phyloP scores from a whole-genome alignment of 1,284 basidiomycete genomes.

The Boletellus dicymbophilus region DNA sequence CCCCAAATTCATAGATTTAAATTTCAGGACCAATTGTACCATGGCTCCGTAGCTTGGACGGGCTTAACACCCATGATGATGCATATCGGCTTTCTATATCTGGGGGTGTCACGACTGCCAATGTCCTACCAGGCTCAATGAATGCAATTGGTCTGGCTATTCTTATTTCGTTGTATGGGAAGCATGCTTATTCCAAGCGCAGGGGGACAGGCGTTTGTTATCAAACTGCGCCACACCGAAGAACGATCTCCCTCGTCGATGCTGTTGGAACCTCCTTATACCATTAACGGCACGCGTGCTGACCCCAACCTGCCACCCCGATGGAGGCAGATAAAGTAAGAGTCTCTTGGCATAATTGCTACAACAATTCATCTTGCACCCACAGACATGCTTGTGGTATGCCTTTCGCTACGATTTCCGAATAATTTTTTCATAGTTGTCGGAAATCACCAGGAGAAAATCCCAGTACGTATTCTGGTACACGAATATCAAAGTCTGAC shows the following conservation, averaged over 20 bases:
- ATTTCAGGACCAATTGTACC: constrained; percentile 42
- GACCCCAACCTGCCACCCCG: constrained; percentile 37
- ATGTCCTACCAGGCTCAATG: constrained; percentile 63
- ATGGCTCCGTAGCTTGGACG: constrained; percentile 35
- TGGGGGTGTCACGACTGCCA: constrained; percentile 66
- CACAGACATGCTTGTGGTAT: constrained; percentile 48
- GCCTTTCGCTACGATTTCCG: constrained; percentile 3
- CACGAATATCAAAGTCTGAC: not conserved
- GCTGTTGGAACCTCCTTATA: constrained; percentile 50
- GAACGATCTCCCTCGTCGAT: constrained; percentile 48
- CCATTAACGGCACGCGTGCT: constrained; percentile 37
- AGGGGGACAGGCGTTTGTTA: constrained; percentile 55
- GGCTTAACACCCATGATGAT: constrained; percentile 35
- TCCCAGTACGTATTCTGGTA: constrained; percentile 19
- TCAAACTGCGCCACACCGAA: constrained; percentile 51
- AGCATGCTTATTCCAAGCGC: constrained; percentile 11
- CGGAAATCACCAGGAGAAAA: constrained; percentile 24
- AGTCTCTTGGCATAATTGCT: not conserved
- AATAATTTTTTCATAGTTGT: constrained; percentile 1
- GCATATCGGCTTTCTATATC: constrained; percentile 33
- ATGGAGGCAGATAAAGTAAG: constrained; percentile 53
- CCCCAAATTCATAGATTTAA: too few species aligned
- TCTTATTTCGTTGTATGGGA: not conserved
- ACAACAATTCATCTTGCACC: constrained; percentile 7
- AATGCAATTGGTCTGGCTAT: constrained; percentile 53